Evolutionary conservation across 1,284 basidiomycete genomes (phyloP).

Genomic region (Hymenochaete sp.): DNA sequence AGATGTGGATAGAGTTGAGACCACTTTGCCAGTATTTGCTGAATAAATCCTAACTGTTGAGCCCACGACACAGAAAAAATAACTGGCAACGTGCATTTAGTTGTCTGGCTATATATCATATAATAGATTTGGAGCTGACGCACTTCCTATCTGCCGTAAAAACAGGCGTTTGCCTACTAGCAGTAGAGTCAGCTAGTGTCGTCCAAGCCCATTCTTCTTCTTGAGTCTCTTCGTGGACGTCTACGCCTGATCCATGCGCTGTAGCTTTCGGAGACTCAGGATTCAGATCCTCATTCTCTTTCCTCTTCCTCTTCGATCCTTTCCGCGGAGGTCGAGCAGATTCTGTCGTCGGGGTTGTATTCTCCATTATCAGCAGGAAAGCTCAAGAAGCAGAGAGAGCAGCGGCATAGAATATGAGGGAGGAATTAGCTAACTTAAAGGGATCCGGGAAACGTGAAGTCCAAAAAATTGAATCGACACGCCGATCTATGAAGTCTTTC

Average conservation of each 20-base stretch:
- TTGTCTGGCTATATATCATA: conserved; percentile 17
- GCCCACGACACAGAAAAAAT: conserved; percentile 80
- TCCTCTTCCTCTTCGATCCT: conserved; percentile 11
- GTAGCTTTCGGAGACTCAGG: no score
- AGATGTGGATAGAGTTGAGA: conserved; percentile 62
- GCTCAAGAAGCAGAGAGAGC: no score
- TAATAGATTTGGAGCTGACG: conserved; percentile 25
- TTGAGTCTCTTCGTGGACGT: conserved; percentile 12
- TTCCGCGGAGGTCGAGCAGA: not conserved
- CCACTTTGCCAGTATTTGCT: conserved; percentile 61
- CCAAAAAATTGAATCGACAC: no score
- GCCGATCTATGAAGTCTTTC: no score
- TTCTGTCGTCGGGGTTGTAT: not conserved
- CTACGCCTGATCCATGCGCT: not conserved
- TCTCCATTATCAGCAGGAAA: not conserved
- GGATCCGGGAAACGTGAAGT: no score
- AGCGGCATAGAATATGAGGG: no score
- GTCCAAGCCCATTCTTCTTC: conserved; percentile 57
- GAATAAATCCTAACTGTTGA: conserved; percentile 79
- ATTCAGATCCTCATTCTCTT: no score
- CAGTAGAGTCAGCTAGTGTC: conserved; percentile 61
- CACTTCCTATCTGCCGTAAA: conserved; percentile 85
- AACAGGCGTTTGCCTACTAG: conserved; percentile 59
- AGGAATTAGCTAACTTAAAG: no score
- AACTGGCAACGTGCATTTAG: conserved; percentile 38